A percentile compares a stretch with the other conserved stretches of the same genome.
phyloP scores from a whole-genome alignment of 2,329 filamentous ascomycete genomes.

The Talaromyces rugulosus region DNA sequence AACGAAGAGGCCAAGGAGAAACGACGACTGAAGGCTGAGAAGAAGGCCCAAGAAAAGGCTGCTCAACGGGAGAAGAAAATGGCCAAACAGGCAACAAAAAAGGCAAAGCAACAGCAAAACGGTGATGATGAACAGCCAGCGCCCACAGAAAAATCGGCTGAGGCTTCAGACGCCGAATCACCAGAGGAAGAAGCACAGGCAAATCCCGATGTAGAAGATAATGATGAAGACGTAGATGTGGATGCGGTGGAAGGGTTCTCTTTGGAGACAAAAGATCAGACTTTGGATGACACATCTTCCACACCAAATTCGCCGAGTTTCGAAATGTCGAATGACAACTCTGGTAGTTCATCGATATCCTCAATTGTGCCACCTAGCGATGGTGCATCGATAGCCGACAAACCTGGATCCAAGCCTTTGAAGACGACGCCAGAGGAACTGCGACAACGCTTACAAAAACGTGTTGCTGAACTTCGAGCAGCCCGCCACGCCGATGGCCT shows the following conservation, averaged over 20 bases:
- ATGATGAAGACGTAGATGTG: slow-evolving; percentile 31
- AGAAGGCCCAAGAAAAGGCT: slow-evolving; percentile 42
- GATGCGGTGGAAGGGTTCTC: slow-evolving; percentile 47
- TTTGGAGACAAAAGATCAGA: slow-evolving; percentile 40
- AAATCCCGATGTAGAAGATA: slow-evolving; percentile 16
- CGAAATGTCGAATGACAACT: slow-evolving; percentile 51
- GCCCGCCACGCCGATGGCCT: slow-evolving; percentile 81
- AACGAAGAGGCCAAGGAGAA: slow-evolving; percentile 27
- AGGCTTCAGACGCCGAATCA: slow-evolving; percentile 4
- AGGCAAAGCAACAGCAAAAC: slow-evolving; percentile 5
- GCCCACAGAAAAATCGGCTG: slow-evolving; percentile 13
- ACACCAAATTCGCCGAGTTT: slow-evolving; percentile 52
- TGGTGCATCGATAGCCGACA: slow-evolving; percentile 22
- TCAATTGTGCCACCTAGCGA: slow-evolving; percentile 52
- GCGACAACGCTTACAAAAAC: slow-evolving; percentile 72
- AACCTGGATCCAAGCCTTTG: slow-evolving; percentile 53
- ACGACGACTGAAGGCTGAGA: slow-evolving; percentile 38
- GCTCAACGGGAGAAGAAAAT: slow-evolving; percentile 33
- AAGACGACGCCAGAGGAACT: slow-evolving; percentile 71
- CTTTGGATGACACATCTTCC: slow-evolving; percentile 35
- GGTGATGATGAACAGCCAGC: slow-evolving; percentile 17
- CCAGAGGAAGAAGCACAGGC: slow-evolving; percentile 20
- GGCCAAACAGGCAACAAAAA: slow-evolving; percentile 34
- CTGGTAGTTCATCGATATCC: slow-evolving; percentile 63
- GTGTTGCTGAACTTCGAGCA: slow-evolving; percentile 78